Base-by-base conservation (phyloP, 2,329 filamentous ascomycete species). In the Fusarium agapanthi region DNA sequence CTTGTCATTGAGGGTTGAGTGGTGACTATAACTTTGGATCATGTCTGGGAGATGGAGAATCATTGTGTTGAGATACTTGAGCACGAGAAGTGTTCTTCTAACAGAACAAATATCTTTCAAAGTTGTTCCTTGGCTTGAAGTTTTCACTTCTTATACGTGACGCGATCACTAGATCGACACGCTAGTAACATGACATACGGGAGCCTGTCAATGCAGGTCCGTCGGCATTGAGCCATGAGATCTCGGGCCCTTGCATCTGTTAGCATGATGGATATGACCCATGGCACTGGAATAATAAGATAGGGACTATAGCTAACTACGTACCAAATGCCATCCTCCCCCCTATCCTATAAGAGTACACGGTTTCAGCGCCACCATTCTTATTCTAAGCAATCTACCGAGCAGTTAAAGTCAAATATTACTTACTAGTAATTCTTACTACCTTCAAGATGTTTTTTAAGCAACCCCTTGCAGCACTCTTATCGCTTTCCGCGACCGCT, bases 401-500 rank as follows among this genome's bases (percentile, higher is more conserved):
- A 34, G 16, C 2, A 38, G 12, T 38, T 2, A 13, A 3, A 43
- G n/a, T 20, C 6, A 11, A 26, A 22, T 15, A 44, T 11, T 15
- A 32, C 11, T 8, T 7, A 14, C 3, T 1, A 67, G 6, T 15
- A 8, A 37, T 44, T 13, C 7, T 18, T 20, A 26, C 4, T 15
- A 45, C 12, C 10, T 13, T 38, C 54, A 67, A 43, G 7, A 67
- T 67, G 65, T 38, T 61, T 12, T 67, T 61, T 30, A 67, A 67
- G 26, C 45, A 51, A 34, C 18, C 32, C 0, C 14, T 61, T 5
- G 15, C 55, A 6, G 13, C n/a, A 16, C 18, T 67, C 0, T 16
- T 45, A 1, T 40, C 45, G 0, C 35, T 53, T 3, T 40, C 65
- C 9, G 34, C 40, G 2, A 38, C 30, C 1, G 24, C 41, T 13